Evolutionary conservation across 441 rosid species (phyloP), one percentile per base, ranked within the genome.

Genomic region (Dalechampia spathulata): DNA sequence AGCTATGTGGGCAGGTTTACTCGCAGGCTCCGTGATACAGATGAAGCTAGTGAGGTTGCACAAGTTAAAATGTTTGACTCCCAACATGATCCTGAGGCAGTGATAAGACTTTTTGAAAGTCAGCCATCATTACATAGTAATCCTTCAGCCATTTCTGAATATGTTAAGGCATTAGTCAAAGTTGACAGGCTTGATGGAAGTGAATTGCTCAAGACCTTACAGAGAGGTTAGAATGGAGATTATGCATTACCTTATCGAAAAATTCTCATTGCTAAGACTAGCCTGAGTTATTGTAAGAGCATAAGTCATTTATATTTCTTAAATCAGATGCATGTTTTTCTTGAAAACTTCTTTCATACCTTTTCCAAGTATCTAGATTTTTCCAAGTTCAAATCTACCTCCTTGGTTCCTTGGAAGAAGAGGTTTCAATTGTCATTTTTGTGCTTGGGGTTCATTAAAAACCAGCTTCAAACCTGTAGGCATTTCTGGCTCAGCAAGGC

Each of bases 141-240:
- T 62, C 66, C 78, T n/a, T 72, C 88, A 23, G 97, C 99, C 1
- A 62, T 92, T 16, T 74, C 94, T 1, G 96, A 92, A 51, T 92
- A 89, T 52, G 82, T 92, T 14, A 89, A 89, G 78, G 99, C 99
- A 23, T 69, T 92, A 57, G 96, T 92, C 36, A 86, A 72, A 79
- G 96, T 85, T 53, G 90, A 89, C 69, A 76, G 95, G 78, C 75
- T 92, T 43, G 93, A 92, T 67, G 82, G 79, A 36, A 85, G 92
- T 68, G 90, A 85, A 75, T 71, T 92, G 52, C 72, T 89, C 52
- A 86, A 75, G 77, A 78, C 86, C 53, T 70, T 92, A 73, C 95
- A 87, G 67, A 80, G 84, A 87, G 97, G 96, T 88, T 43, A 51
- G 74, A 70, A 38, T 56, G 51, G 43, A 50, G 42, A 32, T 48